phyloP scores from a whole-genome alignment of 2,329 filamentous ascomycete genomes.

The Aureobasidium sp. region DNA sequence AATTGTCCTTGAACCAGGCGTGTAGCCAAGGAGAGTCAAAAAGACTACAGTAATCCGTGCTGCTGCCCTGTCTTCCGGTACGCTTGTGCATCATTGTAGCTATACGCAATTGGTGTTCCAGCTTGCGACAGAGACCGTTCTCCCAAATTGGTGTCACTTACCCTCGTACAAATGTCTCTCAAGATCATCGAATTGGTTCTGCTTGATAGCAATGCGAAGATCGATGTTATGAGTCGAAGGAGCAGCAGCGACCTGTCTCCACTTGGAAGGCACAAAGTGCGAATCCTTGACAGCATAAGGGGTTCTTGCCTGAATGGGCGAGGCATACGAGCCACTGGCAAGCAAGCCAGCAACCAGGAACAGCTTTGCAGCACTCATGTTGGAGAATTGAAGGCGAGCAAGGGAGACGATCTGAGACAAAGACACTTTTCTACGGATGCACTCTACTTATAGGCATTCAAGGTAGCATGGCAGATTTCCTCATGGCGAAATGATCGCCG shows the following conservation, averaged over 20 bases:
- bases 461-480: neutral
- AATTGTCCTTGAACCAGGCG: neutral
- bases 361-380: constrained; percentile 11
- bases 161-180: constrained; percentile 49
- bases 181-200: constrained; percentile 48
- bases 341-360: constrained; percentile 13
- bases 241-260: constrained; percentile 43
- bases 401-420: neutral
- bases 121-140: too few species aligned
- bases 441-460: neutral
- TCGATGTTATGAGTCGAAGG: constrained; percentile 44
- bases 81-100: neutral
- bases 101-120: too few species aligned
- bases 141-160: constrained; percentile 21
- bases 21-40: neutral
- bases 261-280: constrained; percentile 46
- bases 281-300: constrained; percentile 50
- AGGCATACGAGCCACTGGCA: constrained; percentile 1
- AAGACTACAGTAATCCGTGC: neutral
- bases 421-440: neutral
- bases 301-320: constrained; percentile 23
- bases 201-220: constrained; percentile 53
- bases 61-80: neutral
- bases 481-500: neutral
- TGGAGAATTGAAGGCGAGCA: neutral